Evolutionary conservation across 2,329 filamentous ascomycete genomes (phyloP).

Genomic region (Claviceps arundinis): DNA sequence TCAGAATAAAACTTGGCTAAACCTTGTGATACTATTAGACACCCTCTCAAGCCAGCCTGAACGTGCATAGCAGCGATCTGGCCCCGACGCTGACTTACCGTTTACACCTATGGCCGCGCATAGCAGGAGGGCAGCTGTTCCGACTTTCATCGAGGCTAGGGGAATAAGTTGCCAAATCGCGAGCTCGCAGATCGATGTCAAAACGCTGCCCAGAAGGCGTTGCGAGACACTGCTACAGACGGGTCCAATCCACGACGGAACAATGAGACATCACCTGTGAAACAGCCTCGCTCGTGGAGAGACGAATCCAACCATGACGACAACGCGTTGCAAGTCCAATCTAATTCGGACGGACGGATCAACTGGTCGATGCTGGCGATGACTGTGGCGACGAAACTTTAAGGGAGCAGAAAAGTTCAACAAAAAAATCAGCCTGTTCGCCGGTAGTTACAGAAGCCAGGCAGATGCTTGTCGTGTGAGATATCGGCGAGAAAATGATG

Average conservation of each 20-base stretch:
- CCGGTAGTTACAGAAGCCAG: not conserved
- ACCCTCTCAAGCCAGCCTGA: not conserved
- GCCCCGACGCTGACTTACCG: conserved; percentile 1
- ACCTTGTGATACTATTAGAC: not conserved
- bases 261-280: conserved; percentile 3
- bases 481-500: not conserved
- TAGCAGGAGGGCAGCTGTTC: conserved; percentile 6
- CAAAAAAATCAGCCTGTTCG: not conserved
- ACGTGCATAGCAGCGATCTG: not conserved
- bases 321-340: not conserved
- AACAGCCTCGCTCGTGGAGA: conserved; percentile 1
- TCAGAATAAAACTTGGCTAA: not conserved
- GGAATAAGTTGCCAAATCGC: not conserved
- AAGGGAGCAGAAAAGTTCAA: not conserved
- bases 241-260: not conserved
- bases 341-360: not conserved
- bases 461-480: not conserved
- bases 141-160: conserved; percentile 10
- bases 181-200: not conserved
- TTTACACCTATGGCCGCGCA: conserved; percentile 7
- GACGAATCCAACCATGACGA: conserved; percentile 2
- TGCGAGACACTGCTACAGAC: not conserved
- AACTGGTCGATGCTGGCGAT: not conserved
- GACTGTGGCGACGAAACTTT: too few relatives aligned
- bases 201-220: too few relatives aligned